Percentiles rank a stretch among this genome's conserved stretches.
These are phyloP conservation scores for Plasmodium reichenowi DNA, from an alignment of 169 alveolate species.

Conservation along the genomic window DNA sequence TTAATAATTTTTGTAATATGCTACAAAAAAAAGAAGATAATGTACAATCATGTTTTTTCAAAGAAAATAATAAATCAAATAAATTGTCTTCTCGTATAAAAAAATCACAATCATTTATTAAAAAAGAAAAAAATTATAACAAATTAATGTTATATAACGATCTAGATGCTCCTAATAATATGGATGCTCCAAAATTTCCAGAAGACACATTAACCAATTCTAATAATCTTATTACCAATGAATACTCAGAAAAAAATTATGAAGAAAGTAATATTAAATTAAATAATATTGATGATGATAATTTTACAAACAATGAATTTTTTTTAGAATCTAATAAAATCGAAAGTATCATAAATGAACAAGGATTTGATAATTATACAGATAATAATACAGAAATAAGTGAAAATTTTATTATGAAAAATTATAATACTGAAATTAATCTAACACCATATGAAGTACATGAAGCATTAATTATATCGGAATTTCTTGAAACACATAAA, in stretches of 20 bases:
- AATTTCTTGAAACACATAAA: conserved; percentile 73
- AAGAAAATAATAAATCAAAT: background rate
- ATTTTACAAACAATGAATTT: conserved; percentile 2
- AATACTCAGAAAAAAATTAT: conserved; percentile 20
- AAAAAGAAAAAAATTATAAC: background rate
- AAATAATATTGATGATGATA: conserved; percentile 5
- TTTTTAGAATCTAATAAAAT: conserved; percentile 22
- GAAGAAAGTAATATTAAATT: background rate
- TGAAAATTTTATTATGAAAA: conserved; percentile 65
- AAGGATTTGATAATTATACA: background rate
- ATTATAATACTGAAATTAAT: conserved; percentile 65
- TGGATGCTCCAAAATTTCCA: conserved; percentile 62
- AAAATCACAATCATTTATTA: background rate
- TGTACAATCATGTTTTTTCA: background rate
- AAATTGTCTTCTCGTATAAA: background rate
- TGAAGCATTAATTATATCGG: conserved; percentile 72
- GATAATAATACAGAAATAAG: conserved; percentile 66
- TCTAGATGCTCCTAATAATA: background rate
- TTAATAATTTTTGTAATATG: background rate
- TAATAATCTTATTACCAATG: background rate
- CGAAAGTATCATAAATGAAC: conserved; percentile 15
- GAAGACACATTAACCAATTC: conserved; percentile 24
- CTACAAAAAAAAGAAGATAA: background rate
- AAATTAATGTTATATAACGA: background rate
- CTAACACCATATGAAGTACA: conserved; percentile 75